Evolutionary conservation across 164 flowering plant species (phyloP).

Genomic region (Platanus orientalis): DNA sequence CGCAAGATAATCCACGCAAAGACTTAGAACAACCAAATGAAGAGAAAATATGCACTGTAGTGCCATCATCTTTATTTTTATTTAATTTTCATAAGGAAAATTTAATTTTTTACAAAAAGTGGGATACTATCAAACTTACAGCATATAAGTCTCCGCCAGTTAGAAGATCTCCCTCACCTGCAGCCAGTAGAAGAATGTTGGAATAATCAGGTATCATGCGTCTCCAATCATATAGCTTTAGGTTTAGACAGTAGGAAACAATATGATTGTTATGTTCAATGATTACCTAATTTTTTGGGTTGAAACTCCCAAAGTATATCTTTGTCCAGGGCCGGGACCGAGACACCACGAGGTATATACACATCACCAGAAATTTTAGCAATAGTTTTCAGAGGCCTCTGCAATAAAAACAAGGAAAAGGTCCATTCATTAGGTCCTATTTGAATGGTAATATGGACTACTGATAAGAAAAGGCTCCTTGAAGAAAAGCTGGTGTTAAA

Average conservation of each 20-base stretch:
- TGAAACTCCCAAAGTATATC: constrained; percentile 93
- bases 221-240: not conserved
- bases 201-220: not conserved
- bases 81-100: not conserved
- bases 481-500: not conserved
- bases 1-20: constrained; percentile 1
- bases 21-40: constrained; percentile 6
- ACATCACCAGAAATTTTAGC: constrained; percentile 95
- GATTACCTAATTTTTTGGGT: constrained; percentile 82
- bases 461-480: not conserved
- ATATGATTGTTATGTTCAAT: not conserved
- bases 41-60: no score
- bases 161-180: constrained; percentile 92
- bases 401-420: constrained; percentile 14
- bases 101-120: not conserved
- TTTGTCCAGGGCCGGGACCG: constrained; percentile 98
- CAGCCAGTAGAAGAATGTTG: constrained; percentile 13
- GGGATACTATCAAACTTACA: constrained; percentile 48
- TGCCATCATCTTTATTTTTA: no score
- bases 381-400: constrained; percentile 98
- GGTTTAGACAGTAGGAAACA: no score
- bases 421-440: not conserved
- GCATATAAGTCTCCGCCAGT: constrained; percentile 99
- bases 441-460: not conserved
- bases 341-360: constrained; percentile 97